These are phyloP conservation scores for Malus sieversii DNA, from an alignment of 306 rosid species.

Conservation along the genomic window DNA sequence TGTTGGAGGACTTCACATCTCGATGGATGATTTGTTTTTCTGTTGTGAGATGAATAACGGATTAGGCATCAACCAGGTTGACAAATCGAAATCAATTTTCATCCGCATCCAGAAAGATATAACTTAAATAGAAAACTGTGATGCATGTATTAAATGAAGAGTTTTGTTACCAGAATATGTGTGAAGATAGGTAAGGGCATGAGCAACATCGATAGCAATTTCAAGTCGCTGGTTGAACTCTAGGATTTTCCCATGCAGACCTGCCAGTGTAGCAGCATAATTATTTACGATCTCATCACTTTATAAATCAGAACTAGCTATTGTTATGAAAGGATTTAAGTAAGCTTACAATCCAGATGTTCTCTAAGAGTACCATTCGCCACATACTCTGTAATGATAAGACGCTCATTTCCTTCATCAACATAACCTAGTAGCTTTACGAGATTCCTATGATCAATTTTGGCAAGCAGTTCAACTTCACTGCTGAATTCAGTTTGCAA, in stretches of 20 bases:
- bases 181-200: slow-evolving; percentile 91
- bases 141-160: slow-evolving; percentile 6
- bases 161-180: slow-evolving; percentile 63
- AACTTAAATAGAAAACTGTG: not conserved
- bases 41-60: slow-evolving; percentile 32
- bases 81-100: not conserved
- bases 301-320: slow-evolving; percentile 7
- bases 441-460: slow-evolving; percentile 89
- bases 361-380: slow-evolving; percentile 87
- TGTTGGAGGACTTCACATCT: slow-evolving; percentile 94
- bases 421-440: slow-evolving; percentile 85
- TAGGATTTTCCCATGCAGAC: slow-evolving; percentile 59
- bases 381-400: slow-evolving; percentile 84
- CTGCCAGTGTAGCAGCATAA: slow-evolving; percentile 38
- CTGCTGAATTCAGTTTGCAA: slow-evolving; percentile 76
- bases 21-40: slow-evolving; percentile 94
- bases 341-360: slow-evolving; percentile 87
- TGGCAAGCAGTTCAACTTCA: slow-evolving; percentile 83
- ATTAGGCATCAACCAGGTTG: slow-evolving; percentile 11
- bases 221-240: slow-evolving; percentile 97
- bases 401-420: slow-evolving; percentile 78
- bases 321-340: slow-evolving; percentile 6
- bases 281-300: slow-evolving; percentile 7
- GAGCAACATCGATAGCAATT: slow-evolving; percentile 95
- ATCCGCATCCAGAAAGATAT: too few species aligned